Evolutionary conservation across 768 basidiomycete genomes (phyloP).

Genomic region (Leccinum imitatum): DNA sequence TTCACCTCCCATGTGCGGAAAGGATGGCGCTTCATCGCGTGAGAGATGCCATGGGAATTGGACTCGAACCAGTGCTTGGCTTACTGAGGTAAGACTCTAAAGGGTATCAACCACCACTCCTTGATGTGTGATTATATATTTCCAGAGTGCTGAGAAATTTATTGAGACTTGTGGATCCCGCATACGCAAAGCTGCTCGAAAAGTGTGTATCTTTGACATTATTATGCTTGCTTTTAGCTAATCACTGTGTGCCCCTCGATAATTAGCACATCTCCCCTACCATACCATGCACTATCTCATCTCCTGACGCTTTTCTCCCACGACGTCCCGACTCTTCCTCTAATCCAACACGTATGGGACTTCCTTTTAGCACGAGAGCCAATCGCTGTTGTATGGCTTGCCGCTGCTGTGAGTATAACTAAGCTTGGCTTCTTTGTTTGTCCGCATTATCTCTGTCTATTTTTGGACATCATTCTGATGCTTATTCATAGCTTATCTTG

Average conservation of each 20-base stretch:
- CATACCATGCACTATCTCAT: slow-evolving; percentile 88
- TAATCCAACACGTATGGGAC: slow-evolving; percentile 92
- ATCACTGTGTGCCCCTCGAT: slow-evolving; percentile 1
- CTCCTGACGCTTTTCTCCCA: slow-evolving; percentile 91
- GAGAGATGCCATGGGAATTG: slow-evolving; percentile 85
- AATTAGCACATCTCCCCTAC: slow-evolving; percentile 68
- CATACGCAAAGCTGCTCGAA: slow-evolving; percentile 67
- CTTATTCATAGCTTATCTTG: slow-evolving; percentile 53
- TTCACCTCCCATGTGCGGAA: slow-evolving; percentile 53
- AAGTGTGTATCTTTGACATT: slow-evolving; percentile 40
- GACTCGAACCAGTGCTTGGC: slow-evolving; percentile 83
- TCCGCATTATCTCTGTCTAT: background rate
- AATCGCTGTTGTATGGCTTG: slow-evolving; percentile 77
- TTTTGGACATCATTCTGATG: slow-evolving; percentile 1
- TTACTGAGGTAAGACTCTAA: slow-evolving; percentile 54
- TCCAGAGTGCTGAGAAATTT: slow-evolving; percentile 72
- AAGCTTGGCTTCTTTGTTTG: background rate
- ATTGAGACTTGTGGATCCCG: slow-evolving; percentile 66
- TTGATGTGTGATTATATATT: background rate
- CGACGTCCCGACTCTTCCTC: slow-evolving; percentile 84
- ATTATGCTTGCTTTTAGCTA: background rate
- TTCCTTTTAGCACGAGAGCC: slow-evolving; percentile 84
- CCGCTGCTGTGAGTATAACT: slow-evolving; percentile 62
- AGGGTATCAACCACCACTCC: background rate
- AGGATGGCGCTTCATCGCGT: slow-evolving; percentile 41